A percentile compares a stretch with the other conserved stretches of the same genome.
phyloP scores from a whole-genome alignment of 2,329 filamentous ascomycete species.

The Monosporascus sp. region DNA sequence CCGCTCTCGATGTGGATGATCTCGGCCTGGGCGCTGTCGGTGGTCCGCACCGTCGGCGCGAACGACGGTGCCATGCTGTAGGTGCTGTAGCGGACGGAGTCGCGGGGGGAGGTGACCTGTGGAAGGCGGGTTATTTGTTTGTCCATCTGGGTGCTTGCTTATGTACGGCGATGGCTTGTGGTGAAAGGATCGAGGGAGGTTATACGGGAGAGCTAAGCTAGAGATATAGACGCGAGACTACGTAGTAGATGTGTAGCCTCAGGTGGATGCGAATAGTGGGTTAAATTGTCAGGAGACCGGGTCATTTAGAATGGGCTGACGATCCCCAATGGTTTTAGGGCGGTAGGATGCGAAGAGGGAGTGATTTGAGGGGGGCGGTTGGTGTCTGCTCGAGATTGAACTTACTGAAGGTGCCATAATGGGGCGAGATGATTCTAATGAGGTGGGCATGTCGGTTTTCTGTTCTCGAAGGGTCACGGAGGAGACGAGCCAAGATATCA shows the following conservation, averaged over 20 bases:
- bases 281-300: too few relatives aligned
- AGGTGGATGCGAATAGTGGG: too few relatives aligned
- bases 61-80: slow-evolving; percentile 57
- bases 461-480: background rate
- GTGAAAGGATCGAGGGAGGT: background rate
- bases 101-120: slow-evolving; percentile 36
- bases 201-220: too few relatives aligned
- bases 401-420: slow-evolving; percentile 60
- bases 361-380: slow-evolving; percentile 6
- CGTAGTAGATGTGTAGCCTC: too few relatives aligned
- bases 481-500: too few relatives aligned
- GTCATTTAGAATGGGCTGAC: too few relatives aligned
- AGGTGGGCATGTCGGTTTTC: slow-evolving; percentile 45
- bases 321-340: too few relatives aligned
- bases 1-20: slow-evolving; percentile 69
- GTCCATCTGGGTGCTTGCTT: background rate
- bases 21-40: slow-evolving; percentile 51
- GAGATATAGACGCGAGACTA: too few relatives aligned
- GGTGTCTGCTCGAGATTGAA: slow-evolving; percentile 15
- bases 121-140: background rate
- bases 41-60: slow-evolving; percentile 49
- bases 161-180: background rate
- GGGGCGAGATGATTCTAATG: slow-evolving; percentile 55
- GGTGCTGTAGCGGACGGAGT: slow-evolving; percentile 54
- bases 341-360: background rate